Evolutionary conservation across 1,284 basidiomycete genomes (phyloP).

Genomic region (Uromyces viciae-fabae): DNA sequence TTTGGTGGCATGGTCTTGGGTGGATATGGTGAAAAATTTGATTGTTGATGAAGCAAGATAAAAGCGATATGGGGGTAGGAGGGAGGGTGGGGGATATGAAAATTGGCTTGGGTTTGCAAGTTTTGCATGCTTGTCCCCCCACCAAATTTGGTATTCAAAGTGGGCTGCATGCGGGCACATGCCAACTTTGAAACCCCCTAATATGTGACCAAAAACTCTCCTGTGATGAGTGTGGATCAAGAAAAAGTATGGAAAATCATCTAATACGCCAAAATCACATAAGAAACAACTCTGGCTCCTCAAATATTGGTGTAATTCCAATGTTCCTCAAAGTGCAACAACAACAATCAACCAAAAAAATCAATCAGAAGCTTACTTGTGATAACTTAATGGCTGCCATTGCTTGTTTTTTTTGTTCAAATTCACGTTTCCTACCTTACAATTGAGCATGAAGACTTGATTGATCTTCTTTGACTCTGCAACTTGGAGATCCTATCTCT

Average conservation of each 20-base stretch:
- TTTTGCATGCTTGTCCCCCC: background rate
- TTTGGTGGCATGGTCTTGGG: background rate
- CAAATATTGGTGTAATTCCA: background rate
- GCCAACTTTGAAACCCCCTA: background rate
- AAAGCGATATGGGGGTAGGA: background rate
- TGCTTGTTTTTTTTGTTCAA: background rate
- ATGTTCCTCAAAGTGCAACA: background rate
- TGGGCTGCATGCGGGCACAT: background rate
- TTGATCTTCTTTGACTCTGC: background rate
- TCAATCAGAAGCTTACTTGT: no score
- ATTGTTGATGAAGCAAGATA: background rate
- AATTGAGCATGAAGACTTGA: background rate
- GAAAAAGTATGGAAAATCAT: background rate
- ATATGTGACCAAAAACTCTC: background rate
- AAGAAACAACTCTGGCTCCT: background rate
- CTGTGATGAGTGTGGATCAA: background rate
- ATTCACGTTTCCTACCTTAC: background rate
- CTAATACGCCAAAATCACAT: background rate
- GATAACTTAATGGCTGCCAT: background rate
- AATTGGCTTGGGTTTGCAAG: background rate
- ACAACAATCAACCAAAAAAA: background rate
- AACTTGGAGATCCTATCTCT: background rate
- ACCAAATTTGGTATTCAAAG: background rate
- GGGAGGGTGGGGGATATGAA: background rate
- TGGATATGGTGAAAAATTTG: background rate